Percentiles rank a stretch among this genome's conserved stretches.
Evolutionary conservation across 2,329 filamentous ascomycete species (phyloP).

Genomic region (Daldinia sp.): DNA sequence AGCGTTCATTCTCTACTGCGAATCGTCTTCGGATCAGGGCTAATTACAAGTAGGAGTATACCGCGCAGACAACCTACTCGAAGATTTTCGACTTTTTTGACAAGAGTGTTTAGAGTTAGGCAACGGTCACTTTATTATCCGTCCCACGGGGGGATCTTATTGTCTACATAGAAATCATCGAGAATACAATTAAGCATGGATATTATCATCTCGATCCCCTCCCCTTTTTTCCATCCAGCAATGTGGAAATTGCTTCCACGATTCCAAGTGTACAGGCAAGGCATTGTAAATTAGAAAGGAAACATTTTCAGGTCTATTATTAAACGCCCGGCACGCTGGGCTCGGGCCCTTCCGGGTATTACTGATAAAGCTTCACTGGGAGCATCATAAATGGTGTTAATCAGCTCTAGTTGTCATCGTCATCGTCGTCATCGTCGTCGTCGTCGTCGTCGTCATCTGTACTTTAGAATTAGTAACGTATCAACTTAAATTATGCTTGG

Average conservation of each 20-base stretch:
- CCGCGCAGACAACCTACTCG: constrained; percentile 46
- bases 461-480: not conserved
- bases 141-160: not conserved
- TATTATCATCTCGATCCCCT: not conserved
- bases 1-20: not conserved
- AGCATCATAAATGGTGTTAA: not conserved
- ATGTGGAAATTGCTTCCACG: not conserved
- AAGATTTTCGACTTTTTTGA: constrained; percentile 52
- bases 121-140: not conserved
- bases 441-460: not conserved
- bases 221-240: not conserved
- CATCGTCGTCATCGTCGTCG: not conserved
- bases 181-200: not conserved
- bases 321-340: not conserved
- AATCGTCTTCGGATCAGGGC: not conserved
- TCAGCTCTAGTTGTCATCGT: not conserved
- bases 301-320: not conserved
- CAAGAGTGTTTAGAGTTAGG: constrained; percentile 23
- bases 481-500: not conserved
- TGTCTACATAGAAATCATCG: not conserved
- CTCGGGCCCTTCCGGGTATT: not conserved
- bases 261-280: not conserved
- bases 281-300: not conserved
- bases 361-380: not conserved
- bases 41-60: constrained; percentile 40